Base-by-base conservation (phyloP, 2,329 filamentous ascomycete genomes). In the Zelopaecilomyces penicillatus region DNA sequence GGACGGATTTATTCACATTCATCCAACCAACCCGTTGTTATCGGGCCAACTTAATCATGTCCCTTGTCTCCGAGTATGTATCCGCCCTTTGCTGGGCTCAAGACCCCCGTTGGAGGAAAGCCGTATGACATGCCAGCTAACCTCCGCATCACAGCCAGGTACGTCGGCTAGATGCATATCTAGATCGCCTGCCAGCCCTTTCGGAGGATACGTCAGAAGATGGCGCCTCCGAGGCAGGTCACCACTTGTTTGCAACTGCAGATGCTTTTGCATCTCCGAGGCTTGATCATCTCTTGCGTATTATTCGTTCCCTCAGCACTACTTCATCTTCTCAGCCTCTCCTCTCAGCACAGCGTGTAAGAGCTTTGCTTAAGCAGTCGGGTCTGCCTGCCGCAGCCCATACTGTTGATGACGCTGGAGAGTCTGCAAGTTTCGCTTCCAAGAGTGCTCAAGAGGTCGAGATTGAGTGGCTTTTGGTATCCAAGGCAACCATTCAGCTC, bases 401-500 rank as follows among this genome's bases (percentile, higher is more conserved):
- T 45, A 65, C 36, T 43, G 59, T 63, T 27, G 61, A 67, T 45
- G 61, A 65, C 32, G 48, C 56, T 49, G 53, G 54, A 44, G 49
- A 54, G 10, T 45, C 55, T 28, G 48, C 46, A 30, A 51, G 60
- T 8, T 52, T 56, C 27, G 51, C 52, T 28, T 47, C 53, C 5
- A 73, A 67, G 52, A 70, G 57, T 46, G 67, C 70, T 12, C 84
- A 87, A 57, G 83, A 89, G 59, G 74, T 77, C 41, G 87, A 96
- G 57, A 75, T 96, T 41, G 85, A 95, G 64, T 97, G 93, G 93
- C 68, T 96, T 27, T 71, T 96, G 11, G 77, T 94, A 30, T 87
- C 85, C 65, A 98, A 97, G 64, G 90, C 90, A 4, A 87, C 90
- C 0, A 80, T 90, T n/a, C 91, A 96, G 59, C 82, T 85, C 1